These are phyloP conservation scores for Phytophthora tentaculata DNA, from an alignment of 352 stramenopile species.

Conservation along the genomic window DNA sequence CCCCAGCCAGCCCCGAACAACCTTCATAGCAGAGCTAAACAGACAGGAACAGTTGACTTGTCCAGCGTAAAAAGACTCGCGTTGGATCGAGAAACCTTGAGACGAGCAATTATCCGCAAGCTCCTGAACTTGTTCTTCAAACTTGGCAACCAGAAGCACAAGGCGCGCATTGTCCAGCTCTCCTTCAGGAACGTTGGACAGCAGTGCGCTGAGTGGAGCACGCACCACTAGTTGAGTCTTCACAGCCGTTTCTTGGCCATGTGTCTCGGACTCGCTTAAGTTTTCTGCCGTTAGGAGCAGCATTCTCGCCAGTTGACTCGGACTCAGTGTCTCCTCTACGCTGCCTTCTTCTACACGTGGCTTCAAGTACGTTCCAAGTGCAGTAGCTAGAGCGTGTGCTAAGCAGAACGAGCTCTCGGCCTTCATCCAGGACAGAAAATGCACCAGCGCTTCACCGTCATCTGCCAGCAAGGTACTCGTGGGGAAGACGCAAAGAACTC, in stretches of 20 bases:
- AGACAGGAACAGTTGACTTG: constrained; percentile 29
- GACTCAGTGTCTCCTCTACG: constrained; percentile 19
- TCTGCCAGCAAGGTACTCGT: constrained; percentile 36
- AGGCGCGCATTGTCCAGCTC: constrained; percentile 33
- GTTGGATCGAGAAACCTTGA: constrained; percentile 27
- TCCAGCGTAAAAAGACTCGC: constrained; percentile 18
- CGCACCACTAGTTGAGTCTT: constrained; percentile 6
- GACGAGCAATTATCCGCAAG: constrained; percentile 12
- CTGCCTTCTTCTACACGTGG: constrained; percentile 12
- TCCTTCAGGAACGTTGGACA: not conserved
- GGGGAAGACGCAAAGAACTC: constrained; percentile 64
- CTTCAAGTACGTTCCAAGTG: constrained; percentile 28
- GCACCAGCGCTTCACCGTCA: constrained; percentile 33
- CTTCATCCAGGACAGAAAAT: constrained; percentile 46
- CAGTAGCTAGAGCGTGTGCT: constrained; percentile 11
- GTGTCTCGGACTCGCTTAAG: not conserved
- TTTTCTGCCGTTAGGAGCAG: constrained; percentile 52
- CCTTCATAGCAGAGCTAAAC: constrained; percentile 31
- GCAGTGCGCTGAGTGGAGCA: constrained; percentile 11
- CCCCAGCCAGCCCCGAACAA: constrained; percentile 22
- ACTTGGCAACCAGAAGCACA: constrained; percentile 44
- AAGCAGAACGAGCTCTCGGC: constrained; percentile 13
- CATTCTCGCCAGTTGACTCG: constrained; percentile 48
- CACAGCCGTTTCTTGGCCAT: not conserved
- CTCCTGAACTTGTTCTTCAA: constrained; percentile 51